These are phyloP conservation scores for Trichosporon faecale DNA, from an alignment of 1,284 basidiomycete species.

Conservation along the genomic window DNA sequence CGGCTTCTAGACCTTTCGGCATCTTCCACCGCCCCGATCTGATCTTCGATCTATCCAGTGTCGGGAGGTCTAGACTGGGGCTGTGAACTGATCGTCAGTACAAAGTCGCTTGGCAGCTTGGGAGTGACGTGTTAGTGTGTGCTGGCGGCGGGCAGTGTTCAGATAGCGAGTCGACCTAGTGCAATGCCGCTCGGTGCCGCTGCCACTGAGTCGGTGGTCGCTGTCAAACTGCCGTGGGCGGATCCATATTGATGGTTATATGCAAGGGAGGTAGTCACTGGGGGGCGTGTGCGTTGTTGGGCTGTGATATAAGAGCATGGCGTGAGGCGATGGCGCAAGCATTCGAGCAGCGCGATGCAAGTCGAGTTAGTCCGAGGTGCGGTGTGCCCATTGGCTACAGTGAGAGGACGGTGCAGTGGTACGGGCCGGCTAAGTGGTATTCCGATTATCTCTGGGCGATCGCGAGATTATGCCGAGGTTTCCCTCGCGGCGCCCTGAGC, in stretches of 20 bases:
- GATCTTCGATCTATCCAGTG: no score
- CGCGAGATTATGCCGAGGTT: conserved; percentile 5
- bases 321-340: neutral
- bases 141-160: no score
- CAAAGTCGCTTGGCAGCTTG: no score
- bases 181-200: no score
- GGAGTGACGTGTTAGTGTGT: no score
- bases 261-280: neutral
- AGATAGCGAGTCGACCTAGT: no score
- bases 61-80: no score
- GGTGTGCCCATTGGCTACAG: neutral
- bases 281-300: neutral
- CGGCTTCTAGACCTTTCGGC: no score
- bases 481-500: neutral
- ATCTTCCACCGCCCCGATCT: no score
- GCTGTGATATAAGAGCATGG: neutral
- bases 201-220: no score
- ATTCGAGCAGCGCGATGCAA: neutral
- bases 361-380: neutral
- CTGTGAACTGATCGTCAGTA: no score
- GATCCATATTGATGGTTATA: neutral
- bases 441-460: neutral
- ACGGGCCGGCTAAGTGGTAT: neutral
- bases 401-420: neutral
- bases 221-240: no score